Conservation (phyloP, 2,329 filamentous ascomycete species). For the Herpotrichia juniperi region DNA sequence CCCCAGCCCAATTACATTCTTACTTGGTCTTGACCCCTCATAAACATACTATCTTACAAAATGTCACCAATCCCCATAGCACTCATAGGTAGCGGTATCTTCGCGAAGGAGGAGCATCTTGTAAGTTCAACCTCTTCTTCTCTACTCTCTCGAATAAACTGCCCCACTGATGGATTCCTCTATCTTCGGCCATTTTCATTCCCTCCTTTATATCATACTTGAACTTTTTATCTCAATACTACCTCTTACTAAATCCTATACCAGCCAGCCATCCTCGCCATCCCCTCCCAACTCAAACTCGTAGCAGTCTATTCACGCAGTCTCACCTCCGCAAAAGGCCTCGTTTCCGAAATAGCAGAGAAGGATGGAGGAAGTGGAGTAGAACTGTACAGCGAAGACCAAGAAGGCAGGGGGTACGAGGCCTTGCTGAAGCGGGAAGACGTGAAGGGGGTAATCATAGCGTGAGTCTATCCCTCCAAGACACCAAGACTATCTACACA, state of each 20-base stretch:
- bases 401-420: conserved; percentile 52
- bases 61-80: conserved; percentile 50
- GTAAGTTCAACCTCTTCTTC: too few species aligned
- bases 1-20: too few species aligned
- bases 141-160: too few species aligned
- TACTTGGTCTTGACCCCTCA: too few species aligned
- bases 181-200: too few species aligned
- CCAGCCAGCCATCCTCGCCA: conserved; percentile 67
- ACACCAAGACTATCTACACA: neutral
- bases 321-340: conserved; percentile 59
- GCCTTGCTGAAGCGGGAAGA: conserved; percentile 62
- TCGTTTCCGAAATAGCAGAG: conserved; percentile 40
- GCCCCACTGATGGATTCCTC: too few species aligned
- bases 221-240: too few species aligned
- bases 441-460: conserved; percentile 62
- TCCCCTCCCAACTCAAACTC: conserved; percentile 55
- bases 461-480: conserved; percentile 38
- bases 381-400: conserved; percentile 65
- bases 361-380: conserved; percentile 48
- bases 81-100: conserved; percentile 68
- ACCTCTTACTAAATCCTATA: too few species aligned
- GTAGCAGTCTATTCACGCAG: conserved; percentile 72
- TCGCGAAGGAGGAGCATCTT: conserved; percentile 64
- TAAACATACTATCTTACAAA: neutral
- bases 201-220: too few species aligned